Conservation (phyloP, 202 grass and related monocot species). For the Setaria italica region DNA sequence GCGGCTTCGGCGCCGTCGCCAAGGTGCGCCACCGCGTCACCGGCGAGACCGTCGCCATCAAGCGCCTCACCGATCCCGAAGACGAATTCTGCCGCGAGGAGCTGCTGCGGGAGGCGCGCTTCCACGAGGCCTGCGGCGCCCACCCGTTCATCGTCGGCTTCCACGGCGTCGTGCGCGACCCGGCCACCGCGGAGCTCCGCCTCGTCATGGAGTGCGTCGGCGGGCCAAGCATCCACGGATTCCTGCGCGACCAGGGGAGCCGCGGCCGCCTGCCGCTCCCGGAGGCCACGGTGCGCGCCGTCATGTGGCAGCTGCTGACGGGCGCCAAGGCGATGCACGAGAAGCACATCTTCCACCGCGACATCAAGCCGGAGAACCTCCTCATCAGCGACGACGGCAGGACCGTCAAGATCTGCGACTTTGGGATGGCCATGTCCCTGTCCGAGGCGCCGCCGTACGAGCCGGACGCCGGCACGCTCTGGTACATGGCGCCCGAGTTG, state of each 20-base stretch:
- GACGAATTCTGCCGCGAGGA: not conserved
- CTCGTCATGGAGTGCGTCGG: slow-evolving; percentile 47
- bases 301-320: slow-evolving; percentile 51
- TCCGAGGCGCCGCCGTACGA: not conserved
- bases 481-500: slow-evolving; percentile 33
- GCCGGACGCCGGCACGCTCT: not conserved
- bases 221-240: not conserved
- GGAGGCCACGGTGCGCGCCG: slow-evolving; percentile 28
- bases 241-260: not conserved
- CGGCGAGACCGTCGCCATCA: slow-evolving; percentile 29
- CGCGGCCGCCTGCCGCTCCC: not conserved
- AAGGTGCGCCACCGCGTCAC: slow-evolving; percentile 29
- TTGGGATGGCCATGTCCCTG: slow-evolving; percentile 31
- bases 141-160: slow-evolving; percentile 22
- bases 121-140: slow-evolving; percentile 4
- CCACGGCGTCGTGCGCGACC: slow-evolving; percentile 3
- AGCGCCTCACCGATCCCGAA: not conserved
- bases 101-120: not conserved
- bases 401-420: slow-evolving; percentile 33
- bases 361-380: slow-evolving; percentile 56
- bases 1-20: not conserved
- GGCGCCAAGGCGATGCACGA: slow-evolving; percentile 36
- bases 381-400: slow-evolving; percentile 30
- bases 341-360: slow-evolving; percentile 36
- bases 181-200: slow-evolving; percentile 3